Percentiles rank a stretch among this genome's conserved stretches.
phyloP scores from a whole-genome alignment of 2,329 filamentous ascomycete species.

The Cladosporium austrohemisphaericum region DNA sequence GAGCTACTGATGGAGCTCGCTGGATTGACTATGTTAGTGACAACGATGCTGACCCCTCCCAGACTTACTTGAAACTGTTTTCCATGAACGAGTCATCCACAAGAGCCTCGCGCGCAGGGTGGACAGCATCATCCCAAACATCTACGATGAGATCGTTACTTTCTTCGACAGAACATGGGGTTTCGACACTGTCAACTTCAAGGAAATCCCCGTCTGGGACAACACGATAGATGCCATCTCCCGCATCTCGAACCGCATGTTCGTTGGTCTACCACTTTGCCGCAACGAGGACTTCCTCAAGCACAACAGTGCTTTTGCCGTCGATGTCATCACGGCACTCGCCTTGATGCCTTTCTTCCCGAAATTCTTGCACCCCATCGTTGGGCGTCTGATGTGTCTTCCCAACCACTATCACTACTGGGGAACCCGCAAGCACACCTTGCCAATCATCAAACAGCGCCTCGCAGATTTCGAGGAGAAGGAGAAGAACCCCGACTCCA shows the following conservation, averaged over 20 bases:
- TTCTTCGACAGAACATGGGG: conserved; percentile 37
- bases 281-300: conserved; percentile 46
- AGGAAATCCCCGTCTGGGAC: conserved; percentile 27
- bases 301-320: conserved; percentile 49
- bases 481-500: conserved; percentile 40
- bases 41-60: conserved; percentile 13
- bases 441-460: conserved; percentile 50
- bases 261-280: conserved; percentile 44
- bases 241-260: conserved; percentile 42
- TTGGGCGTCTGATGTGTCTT: conserved; percentile 46
- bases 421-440: conserved; percentile 39
- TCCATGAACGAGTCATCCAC: conserved; percentile 42
- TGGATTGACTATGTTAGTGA: too few species aligned
- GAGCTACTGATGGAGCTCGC: too few species aligned
- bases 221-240: conserved; percentile 39
- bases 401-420: conserved; percentile 49
- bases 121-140: conserved; percentile 35
- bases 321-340: conserved; percentile 40
- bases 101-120: conserved; percentile 40
- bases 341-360: conserved; percentile 46
- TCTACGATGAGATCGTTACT: conserved; percentile 37
- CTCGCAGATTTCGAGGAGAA: conserved; percentile 46
- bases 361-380: conserved; percentile 46
- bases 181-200: conserved; percentile 36
- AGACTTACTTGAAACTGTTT: conserved; percentile 35